Conservation (phyloP, 352 stramenopile genomes). For the Phytophthora palmivora region DNA sequence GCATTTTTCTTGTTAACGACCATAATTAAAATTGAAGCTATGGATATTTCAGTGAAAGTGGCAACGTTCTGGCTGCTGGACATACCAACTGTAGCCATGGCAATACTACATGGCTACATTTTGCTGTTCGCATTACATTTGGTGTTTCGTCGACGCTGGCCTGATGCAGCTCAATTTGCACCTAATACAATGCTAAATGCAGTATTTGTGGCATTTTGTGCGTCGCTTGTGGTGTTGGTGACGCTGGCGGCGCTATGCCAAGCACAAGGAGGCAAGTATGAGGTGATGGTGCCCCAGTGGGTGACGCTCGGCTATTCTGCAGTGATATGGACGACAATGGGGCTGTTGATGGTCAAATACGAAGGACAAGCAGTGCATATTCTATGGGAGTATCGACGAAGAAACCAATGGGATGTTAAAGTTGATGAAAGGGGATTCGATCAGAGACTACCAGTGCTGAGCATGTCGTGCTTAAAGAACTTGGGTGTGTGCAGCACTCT, state of each 20-base stretch:
- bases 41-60: constrained; percentile 6
- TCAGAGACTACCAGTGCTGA: constrained; percentile 19
- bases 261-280: constrained; percentile 4
- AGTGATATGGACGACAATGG: constrained; percentile 32
- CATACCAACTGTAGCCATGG: constrained; percentile 37
- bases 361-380: constrained; percentile 25
- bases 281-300: constrained; percentile 23
- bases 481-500: constrained; percentile 29
- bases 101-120: constrained; percentile 40
- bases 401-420: constrained; percentile 1
- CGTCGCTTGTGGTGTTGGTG: constrained; percentile 18
- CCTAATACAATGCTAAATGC: constrained; percentile 7
- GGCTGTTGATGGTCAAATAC: constrained; percentile 33
- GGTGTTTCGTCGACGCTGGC: constrained; percentile 32
- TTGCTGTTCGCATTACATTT: constrained; percentile 40
- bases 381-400: constrained; percentile 27
- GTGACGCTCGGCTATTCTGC: constrained; percentile 32
- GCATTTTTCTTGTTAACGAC: constrained; percentile 27
- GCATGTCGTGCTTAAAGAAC: constrained; percentile 23
- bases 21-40: neutral
- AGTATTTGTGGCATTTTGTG: constrained; percentile 28
- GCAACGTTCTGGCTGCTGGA: constrained; percentile 45
- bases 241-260: constrained; percentile 21
- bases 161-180: neutral
- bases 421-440: constrained; percentile 2